These are phyloP conservation scores for Murraya koenigii DNA, from an alignment of 345 rosid genomes.

Conservation along the genomic window DNA sequence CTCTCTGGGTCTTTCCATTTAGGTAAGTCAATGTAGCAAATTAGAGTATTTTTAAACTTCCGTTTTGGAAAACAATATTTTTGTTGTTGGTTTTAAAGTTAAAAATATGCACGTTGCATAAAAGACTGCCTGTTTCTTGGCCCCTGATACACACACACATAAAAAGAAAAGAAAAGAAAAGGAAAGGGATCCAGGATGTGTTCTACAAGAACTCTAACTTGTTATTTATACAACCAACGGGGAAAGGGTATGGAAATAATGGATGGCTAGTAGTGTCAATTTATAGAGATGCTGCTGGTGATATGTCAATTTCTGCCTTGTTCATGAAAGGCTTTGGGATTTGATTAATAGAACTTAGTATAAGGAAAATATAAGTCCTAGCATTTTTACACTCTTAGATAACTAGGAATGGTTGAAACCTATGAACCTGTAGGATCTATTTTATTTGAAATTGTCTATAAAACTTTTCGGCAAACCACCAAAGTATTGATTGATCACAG, in stretches of 20 bases:
- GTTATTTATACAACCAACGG: not conserved
- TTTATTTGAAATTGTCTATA: not conserved
- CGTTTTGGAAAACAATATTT: not conserved
- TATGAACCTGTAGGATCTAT: not conserved
- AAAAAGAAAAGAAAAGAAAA: too few relatives aligned
- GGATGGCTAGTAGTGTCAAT: not conserved
- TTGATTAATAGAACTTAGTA: not conserved
- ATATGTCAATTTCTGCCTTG: not conserved
- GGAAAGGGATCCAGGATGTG: not conserved
- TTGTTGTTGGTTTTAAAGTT: not conserved
- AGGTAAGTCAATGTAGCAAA: conserved; percentile 41
- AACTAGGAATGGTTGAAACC: not conserved
- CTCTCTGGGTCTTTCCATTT: conserved; percentile 69
- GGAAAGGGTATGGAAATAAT: not conserved
- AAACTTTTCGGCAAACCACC: not conserved
- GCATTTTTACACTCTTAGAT: not conserved
- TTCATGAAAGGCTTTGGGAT: not conserved
- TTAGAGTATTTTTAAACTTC: not conserved
- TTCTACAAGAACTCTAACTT: not conserved
- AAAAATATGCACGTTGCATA: not conserved
- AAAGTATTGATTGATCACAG: not conserved
- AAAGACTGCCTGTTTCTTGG: not conserved
- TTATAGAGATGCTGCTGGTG: not conserved
- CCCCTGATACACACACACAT: not conserved
- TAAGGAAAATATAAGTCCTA: not conserved